These are phyloP conservation scores for Phialophora tarda DNA, from an alignment of 2,329 filamentous ascomycete species.

Conservation along the genomic window DNA sequence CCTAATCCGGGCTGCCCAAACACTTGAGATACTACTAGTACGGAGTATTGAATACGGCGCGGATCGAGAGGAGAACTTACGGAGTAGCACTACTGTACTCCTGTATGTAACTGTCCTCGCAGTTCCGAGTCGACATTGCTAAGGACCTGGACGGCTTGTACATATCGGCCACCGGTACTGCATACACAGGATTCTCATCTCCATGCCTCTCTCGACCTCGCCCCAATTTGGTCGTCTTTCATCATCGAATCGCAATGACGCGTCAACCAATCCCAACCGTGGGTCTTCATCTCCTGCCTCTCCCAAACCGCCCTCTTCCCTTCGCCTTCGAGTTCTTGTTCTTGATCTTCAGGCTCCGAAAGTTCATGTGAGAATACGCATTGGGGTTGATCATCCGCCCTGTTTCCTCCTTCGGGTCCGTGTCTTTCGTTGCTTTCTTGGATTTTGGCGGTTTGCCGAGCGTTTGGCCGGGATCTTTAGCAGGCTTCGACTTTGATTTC, in stretches of 20 bases:
- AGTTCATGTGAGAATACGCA: conserved; percentile 53
- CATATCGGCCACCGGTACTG: not conserved
- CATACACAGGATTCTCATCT: not conserved
- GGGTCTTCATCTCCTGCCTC: conserved; percentile 19
- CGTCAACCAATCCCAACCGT: not conserved
- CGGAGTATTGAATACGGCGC: no score
- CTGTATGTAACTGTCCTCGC: not conserved
- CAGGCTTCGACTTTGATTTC: conserved; percentile 2
- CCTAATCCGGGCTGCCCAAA: no score
- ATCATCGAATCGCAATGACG: not conserved
- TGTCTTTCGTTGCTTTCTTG: conserved; percentile 7
- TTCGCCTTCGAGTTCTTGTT: conserved; percentile 45
- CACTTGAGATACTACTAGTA: no score
- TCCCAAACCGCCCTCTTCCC: conserved; percentile 47
- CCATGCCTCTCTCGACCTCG: not conserved
- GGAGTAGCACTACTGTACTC: not conserved
- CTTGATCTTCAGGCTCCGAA: conserved; percentile 54
- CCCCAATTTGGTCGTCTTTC: not conserved
- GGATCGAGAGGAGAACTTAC: no score
- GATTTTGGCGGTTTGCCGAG: conserved; percentile 21
- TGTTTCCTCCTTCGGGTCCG: conserved; percentile 19
- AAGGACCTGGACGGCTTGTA: not conserved
- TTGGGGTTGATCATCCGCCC: conserved; percentile 51
- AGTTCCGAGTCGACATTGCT: not conserved
- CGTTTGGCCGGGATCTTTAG: not conserved